These are phyloP conservation scores for Ministeria vibrans DNA, from an alignment of 78 protist genomes.

Conservation along the genomic window DNA sequence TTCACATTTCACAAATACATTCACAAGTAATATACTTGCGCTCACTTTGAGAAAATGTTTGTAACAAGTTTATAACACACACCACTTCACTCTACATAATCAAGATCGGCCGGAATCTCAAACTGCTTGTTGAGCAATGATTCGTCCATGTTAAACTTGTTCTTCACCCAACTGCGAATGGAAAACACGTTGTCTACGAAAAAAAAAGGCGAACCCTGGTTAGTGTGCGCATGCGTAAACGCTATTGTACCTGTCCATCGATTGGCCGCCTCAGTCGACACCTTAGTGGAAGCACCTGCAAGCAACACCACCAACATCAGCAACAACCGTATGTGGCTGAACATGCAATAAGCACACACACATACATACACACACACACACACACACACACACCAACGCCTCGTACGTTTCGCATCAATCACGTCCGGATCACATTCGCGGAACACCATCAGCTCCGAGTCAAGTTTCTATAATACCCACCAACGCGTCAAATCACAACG, in stretches of 20 bases:
- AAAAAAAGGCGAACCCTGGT: not conserved
- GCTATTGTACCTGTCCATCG: conserved; percentile 21
- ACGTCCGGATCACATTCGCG: conserved; percentile 9
- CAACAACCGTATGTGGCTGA: not conserved
- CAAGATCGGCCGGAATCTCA: conserved; percentile 11
- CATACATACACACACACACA: too few relatives aligned
- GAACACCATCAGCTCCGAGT: not conserved
- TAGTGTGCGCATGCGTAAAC: too few relatives aligned
- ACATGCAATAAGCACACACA: not conserved
- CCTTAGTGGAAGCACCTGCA: not conserved
- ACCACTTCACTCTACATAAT: conserved; percentile 11
- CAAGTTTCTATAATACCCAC: too few relatives aligned
- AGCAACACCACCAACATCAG: not conserved
- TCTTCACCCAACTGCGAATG: not conserved
- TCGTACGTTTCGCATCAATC: not conserved
- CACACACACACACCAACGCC: too few relatives aligned
- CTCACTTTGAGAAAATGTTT: too few relatives aligned
- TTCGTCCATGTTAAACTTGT: not conserved
- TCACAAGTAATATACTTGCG: too few relatives aligned
- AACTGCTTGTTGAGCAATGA: not conserved
- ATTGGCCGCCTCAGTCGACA: not conserved
- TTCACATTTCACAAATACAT: too few relatives aligned
- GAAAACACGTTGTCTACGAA: conserved; percentile 22
- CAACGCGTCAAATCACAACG: too few relatives aligned
- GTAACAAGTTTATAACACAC: too few relatives aligned